phyloP scores from a whole-genome alignment of 768 basidiomycete genomes.

The Pleurotus tuber-regium region DNA sequence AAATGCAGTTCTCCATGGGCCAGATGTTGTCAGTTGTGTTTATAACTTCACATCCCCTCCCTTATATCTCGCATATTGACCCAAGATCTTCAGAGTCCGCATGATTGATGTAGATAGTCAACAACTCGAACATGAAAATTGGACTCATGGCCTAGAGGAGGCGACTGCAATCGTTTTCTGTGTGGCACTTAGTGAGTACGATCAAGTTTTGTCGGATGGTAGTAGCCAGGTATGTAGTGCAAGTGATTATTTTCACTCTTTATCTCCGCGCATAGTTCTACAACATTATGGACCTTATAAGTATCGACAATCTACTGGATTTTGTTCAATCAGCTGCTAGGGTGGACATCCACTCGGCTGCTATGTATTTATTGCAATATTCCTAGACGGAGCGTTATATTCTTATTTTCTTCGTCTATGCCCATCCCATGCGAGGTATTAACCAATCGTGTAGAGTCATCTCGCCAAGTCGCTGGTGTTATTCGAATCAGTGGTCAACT shows the following conservation, averaged over 20 bases:
- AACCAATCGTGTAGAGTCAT: conserved; percentile 56
- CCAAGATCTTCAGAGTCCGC: not conserved
- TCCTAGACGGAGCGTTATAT: not conserved
- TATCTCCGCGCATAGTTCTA: not conserved
- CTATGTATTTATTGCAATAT: too few species aligned
- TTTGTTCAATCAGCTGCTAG: too few species aligned
- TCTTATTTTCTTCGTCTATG: not conserved
- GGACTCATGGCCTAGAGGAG: conserved; percentile 25
- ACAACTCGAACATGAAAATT: not conserved
- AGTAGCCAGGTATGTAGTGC: conserved; percentile 50
- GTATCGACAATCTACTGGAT: too few species aligned
- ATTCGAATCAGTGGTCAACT: conserved; percentile 91
- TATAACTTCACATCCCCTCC: not conserved
- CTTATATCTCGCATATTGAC: too few species aligned
- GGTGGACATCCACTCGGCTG: too few species aligned
- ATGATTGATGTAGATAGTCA: not conserved
- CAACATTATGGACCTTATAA: too few species aligned
- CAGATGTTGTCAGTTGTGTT: conserved; percentile 49
- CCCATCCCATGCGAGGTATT: not conserved
- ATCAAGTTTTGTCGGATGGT: conserved; percentile 68
- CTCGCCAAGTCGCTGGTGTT: conserved; percentile 90
- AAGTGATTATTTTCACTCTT: conserved; percentile 2
- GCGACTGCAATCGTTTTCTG: conserved; percentile 74
- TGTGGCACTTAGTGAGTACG: conserved; percentile 71
- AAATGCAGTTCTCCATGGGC: conserved; percentile 78